Conservation (phyloP, 2,329 filamentous ascomycete species). For the Aspergillus eucalypticola region DNA sequence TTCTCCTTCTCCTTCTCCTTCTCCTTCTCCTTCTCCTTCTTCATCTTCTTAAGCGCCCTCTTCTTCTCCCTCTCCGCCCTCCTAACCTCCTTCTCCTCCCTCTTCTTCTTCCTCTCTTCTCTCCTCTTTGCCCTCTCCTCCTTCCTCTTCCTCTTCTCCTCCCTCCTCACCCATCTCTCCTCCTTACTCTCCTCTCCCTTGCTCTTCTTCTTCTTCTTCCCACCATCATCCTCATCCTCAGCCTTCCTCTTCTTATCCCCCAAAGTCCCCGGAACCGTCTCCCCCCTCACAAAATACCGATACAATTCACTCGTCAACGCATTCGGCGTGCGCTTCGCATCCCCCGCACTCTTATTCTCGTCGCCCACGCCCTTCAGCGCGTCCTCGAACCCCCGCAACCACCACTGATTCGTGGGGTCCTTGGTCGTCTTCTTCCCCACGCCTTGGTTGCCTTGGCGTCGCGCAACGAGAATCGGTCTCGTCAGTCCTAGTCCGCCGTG, state of each 20-base stretch:
- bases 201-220: conserved; percentile 32
- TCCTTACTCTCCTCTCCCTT: conserved; percentile 31
- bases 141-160: conserved; percentile 20
- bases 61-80: conserved; percentile 18
- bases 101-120: conserved; percentile 28
- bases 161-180: conserved; percentile 12
- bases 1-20: conserved; percentile 21
- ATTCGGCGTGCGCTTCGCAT: conserved; percentile 49
- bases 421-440: conserved; percentile 72
- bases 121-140: conserved; percentile 25
- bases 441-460: conserved; percentile 79
- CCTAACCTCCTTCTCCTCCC: conserved; percentile 27
- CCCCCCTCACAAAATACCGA: conserved; percentile 80
- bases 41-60: not conserved
- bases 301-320: conserved; percentile 63
- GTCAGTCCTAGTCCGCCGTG: conserved; percentile 73
- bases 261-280: conserved; percentile 70
- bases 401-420: conserved; percentile 81
- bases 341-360: conserved; percentile 61
- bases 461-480: conserved; percentile 78
- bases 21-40: conserved; percentile 18
- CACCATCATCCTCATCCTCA: conserved; percentile 33
- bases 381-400: conserved; percentile 91
- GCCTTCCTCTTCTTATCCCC: conserved; percentile 27
- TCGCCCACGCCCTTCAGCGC: conserved; percentile 73